Evolutionary conservation across 768 basidiomycete species (phyloP), one percentile per base, ranked within the genome.

Genomic region (Podaxis pistillaris): DNA sequence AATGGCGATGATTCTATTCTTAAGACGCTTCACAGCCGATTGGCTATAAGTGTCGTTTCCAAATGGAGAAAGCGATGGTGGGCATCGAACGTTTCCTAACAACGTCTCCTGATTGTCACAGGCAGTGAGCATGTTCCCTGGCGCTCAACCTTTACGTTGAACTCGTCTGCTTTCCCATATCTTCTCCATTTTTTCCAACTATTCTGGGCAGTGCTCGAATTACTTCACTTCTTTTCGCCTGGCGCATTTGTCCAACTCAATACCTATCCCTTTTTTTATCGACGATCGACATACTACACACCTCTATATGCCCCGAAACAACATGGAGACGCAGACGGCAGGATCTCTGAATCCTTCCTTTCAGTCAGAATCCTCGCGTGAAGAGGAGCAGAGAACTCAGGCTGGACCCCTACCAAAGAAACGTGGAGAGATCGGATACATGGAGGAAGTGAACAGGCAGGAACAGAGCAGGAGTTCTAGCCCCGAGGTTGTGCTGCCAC

Each of bases 381-480:
- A 33, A 33, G 33, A 33, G 8, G 75, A 76, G 68, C 58, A 67
- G 65, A 76, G 77, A 67, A 76, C 74, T 59, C 78, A 88, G 77
- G 86, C 86, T 68, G 86, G 78, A 47, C 86, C 87, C 59, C 74
- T 88, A 68, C 88, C 88, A 57, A 71, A 69, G 49, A 89, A 89
- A 71, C 78, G 81, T 19, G 89, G 87, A 28, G 88, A 89, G 68
- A 85, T 90, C 56, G 88, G 88, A 22, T 90, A 77, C 68, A 63
- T 76, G 30, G 86, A 85, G 58, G 77, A 73, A 11, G 57, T 76
- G 19, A 76, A 77, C 59, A 33, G 4, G 8, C 41, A 28, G 24
- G 37, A 50, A n/a, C 33, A 3, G 33, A 49, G 46, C 22, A 26
- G 61, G 24, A 56, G 54, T 50, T 50, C 61, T 3, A 62, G 61